Percentiles rank a stretch among this genome's conserved stretches.
These are phyloP conservation scores for Plasmopara viticola DNA, from an alignment of 352 stramenopile species.

Conservation along the genomic window DNA sequence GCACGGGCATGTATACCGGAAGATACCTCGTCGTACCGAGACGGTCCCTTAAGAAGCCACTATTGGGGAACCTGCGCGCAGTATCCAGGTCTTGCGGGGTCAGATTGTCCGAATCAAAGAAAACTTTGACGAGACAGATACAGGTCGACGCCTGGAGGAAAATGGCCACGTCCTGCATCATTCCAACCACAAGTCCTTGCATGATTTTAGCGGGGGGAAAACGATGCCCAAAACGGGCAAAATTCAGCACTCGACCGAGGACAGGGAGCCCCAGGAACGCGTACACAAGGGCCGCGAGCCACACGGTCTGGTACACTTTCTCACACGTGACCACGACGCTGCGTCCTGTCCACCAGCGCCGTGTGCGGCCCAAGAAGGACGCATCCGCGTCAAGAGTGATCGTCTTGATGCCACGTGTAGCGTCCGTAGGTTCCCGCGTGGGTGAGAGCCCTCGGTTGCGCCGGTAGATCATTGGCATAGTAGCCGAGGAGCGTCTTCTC, in stretches of 20 bases:
- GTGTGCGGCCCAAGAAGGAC: constrained; percentile 19
- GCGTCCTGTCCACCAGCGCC: constrained; percentile 26
- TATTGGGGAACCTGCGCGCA: constrained; percentile 22
- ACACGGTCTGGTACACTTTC: constrained; percentile 51
- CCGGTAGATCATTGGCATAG: constrained; percentile 58
- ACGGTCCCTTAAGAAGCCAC: constrained; percentile 27
- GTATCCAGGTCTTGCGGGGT: constrained; percentile 12
- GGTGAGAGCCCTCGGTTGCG: constrained; percentile 38
- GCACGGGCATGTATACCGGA: constrained; percentile 58
- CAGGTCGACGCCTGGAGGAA: constrained; percentile 57
- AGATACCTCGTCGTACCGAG: constrained; percentile 30
- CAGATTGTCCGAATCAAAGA: constrained; percentile 35
- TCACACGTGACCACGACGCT: constrained; percentile 28
- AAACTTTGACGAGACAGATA: constrained; percentile 61
- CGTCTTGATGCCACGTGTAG: constrained; percentile 15
- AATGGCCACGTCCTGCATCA: constrained; percentile 55
- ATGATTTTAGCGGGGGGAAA: constrained; percentile 39
- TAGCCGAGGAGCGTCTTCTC: not conserved
- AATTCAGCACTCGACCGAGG: constrained; percentile 55
- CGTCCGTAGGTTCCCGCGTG: constrained; percentile 21
- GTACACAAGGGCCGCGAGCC: constrained; percentile 60
- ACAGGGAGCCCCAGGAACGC: constrained; percentile 57
- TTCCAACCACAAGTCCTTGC: constrained; percentile 37
- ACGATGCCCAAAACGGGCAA: constrained; percentile 51
- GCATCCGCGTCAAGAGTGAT: constrained; percentile 16